These are phyloP conservation scores for Talaromyces proteolyticus DNA, from an alignment of 495 filamentous ascomycete genomes.

Conservation along the genomic window DNA sequence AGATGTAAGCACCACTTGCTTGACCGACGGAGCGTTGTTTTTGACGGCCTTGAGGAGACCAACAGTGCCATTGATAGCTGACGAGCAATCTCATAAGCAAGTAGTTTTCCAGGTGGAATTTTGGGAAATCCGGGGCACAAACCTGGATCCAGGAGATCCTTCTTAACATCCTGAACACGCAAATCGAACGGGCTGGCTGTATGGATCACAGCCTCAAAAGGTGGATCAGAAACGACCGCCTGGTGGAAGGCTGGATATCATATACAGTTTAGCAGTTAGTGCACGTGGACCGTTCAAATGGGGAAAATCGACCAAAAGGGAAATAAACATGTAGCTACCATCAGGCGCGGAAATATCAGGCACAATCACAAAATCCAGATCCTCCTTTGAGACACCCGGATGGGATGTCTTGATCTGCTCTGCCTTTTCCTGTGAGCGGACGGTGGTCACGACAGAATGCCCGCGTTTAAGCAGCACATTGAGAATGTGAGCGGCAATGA, in stretches of 20 bases:
- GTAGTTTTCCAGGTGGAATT: background rate
- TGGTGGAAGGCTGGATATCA: slow-evolving; percentile 55
- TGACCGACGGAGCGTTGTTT: slow-evolving; percentile 27
- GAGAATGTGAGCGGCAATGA: slow-evolving; percentile 68
- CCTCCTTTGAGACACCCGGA: slow-evolving; percentile 41
- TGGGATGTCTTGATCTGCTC: slow-evolving; percentile 57
- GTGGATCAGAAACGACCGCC: slow-evolving; percentile 55
- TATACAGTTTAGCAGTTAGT: background rate
- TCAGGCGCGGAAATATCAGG: slow-evolving; percentile 56
- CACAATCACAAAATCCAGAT: slow-evolving; percentile 66
- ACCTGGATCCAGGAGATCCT: slow-evolving; percentile 17
- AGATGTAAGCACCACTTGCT: slow-evolving; percentile 45
- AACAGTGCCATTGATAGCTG: slow-evolving; percentile 22
- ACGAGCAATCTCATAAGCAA: background rate
- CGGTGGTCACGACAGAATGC: slow-evolving; percentile 73
- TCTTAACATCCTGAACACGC: slow-evolving; percentile 20
- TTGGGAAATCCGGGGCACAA: background rate
- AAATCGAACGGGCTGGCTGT: slow-evolving; percentile 71
- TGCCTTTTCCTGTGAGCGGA: slow-evolving; percentile 67
- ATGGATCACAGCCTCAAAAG: slow-evolving; percentile 70
- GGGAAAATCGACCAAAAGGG: background rate
- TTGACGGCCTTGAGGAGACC: slow-evolving; percentile 20
- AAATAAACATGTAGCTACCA: slow-evolving; percentile 7
- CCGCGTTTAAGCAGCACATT: slow-evolving; percentile 55
- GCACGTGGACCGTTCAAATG: background rate